Conservation (phyloP, 345 rosid species). For the Streptanthus diversifolius region DNA sequence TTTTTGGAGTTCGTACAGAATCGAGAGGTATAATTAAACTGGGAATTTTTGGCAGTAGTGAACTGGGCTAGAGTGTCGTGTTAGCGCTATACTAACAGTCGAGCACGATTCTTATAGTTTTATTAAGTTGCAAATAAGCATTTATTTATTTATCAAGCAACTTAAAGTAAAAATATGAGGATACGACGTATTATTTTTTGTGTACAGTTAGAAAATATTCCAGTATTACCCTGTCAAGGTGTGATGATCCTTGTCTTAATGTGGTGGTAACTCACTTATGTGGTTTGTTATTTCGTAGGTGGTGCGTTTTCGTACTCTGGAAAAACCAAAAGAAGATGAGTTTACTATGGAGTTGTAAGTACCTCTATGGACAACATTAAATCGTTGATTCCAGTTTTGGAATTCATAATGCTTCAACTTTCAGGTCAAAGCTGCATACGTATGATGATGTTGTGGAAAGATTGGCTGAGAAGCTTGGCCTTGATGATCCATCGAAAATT, state of each 20-base stretch:
- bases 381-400: not conserved
- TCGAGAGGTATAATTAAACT: conserved; percentile 63
- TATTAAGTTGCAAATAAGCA: not conserved
- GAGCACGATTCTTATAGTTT: not conserved
- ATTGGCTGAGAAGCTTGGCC: conserved; percentile 77
- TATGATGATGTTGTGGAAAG: conserved; percentile 91
- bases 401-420: conserved; percentile 25
- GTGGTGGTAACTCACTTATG: conserved; percentile 11
- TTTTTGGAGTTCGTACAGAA: conserved; percentile 91
- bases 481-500: conserved; percentile 83
- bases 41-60: not conserved
- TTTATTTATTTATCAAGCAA: not conserved
- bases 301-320: conserved; percentile 86
- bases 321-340: conserved; percentile 88
- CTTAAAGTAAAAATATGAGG: not conserved
- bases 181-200: not conserved
- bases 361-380: conserved; percentile 6
- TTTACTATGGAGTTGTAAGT: conserved; percentile 88
- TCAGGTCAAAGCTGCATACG: conserved; percentile 81
- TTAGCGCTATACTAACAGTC: not conserved
- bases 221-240: conserved; percentile 1
- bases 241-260: conserved; percentile 1
- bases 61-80: conserved; percentile 10
- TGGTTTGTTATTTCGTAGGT: conserved; percentile 40
- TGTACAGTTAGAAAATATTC: not conserved